phyloP scores from a whole-genome alignment of 129 eudicot species.

The Tagetes patula region DNA sequence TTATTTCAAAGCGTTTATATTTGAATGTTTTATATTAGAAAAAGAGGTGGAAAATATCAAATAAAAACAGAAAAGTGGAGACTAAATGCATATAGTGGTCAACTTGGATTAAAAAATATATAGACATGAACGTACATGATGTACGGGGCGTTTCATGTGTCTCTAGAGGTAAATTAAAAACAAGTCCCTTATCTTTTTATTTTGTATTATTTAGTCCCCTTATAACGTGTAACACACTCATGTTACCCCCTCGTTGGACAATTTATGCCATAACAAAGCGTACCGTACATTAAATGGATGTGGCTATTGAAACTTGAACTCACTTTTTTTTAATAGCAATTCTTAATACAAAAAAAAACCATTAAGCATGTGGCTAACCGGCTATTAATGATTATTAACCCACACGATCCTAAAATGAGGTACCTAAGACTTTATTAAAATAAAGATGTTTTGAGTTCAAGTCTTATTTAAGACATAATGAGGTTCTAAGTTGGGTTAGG shows the following conservation, averaged over 20 bases:
- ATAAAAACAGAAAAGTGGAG: conserved; percentile 16
- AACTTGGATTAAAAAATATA: conserved; percentile 19
- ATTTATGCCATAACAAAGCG: background rate
- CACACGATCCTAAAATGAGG: too few relatives aligned
- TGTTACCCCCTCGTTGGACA: conserved; percentile 3
- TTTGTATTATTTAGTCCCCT: background rate
- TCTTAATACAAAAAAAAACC: too few relatives aligned
- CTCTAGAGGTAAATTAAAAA: background rate
- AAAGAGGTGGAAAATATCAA: background rate
- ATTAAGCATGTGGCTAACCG: too few relatives aligned
- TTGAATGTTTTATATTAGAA: background rate
- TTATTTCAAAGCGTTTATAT: conserved; percentile 13
- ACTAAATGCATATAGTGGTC: conserved; percentile 23
- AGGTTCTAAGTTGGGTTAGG: too few relatives aligned
- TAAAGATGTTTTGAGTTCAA: too few relatives aligned
- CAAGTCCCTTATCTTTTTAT: background rate
- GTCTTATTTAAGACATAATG: too few relatives aligned
- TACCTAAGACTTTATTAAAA: too few relatives aligned
- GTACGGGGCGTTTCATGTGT: conserved; percentile 20
- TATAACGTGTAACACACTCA: conserved; percentile 8
- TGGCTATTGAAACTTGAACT: background rate
- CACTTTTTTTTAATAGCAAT: too few relatives aligned
- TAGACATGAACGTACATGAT: background rate
- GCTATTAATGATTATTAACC: too few relatives aligned
- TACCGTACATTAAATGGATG: background rate